Evolutionary conservation across 2,329 filamentous ascomycete genomes (phyloP).

Genomic region (Dendryphion nanum): DNA sequence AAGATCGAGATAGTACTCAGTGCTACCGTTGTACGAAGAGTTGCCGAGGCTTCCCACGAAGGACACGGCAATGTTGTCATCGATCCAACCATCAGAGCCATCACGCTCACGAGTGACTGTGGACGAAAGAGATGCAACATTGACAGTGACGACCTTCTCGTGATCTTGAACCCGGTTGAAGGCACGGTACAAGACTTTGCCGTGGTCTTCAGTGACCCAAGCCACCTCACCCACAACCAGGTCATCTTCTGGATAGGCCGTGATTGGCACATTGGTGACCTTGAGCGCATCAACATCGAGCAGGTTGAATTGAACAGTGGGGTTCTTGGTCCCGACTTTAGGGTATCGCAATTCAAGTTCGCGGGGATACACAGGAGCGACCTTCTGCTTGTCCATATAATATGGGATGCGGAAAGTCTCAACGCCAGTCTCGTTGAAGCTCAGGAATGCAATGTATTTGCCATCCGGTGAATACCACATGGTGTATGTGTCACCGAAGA

Average conservation of each 20-base stretch:
- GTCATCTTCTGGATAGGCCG: conserved; percentile 60
- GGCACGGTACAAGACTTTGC: conserved; percentile 62
- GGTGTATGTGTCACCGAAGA: conserved; percentile 51
- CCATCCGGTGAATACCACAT: conserved; percentile 61
- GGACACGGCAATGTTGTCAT: conserved; percentile 56
- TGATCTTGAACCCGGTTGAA: conserved; percentile 68
- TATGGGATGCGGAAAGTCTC: conserved; percentile 65
- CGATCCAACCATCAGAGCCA: conserved; percentile 61
- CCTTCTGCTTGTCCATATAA: conserved; percentile 59
- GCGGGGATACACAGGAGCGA: conserved; percentile 61
- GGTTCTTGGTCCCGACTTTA: conserved; percentile 67
- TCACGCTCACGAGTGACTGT: conserved; percentile 56
- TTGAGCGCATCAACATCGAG: conserved; percentile 52
- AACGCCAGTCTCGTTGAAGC: conserved; percentile 65
- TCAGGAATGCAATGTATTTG: conserved; percentile 54
- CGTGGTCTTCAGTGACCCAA: conserved; percentile 63
- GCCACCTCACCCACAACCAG: conserved; percentile 66
- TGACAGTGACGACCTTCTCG: conserved; percentile 61
- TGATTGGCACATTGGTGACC: conserved; percentile 49
- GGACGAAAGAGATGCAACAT: conserved; percentile 49
- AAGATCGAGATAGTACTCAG: conserved; percentile 62
- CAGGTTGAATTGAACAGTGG: conserved; percentile 61
- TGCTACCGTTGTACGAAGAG: conserved; percentile 28
- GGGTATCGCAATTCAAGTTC: conserved; percentile 66
- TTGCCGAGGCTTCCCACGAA: conserved; percentile 52